These are phyloP conservation scores for Hericium alpestre DNA, from an alignment of 768 basidiomycete species.

Conservation along the genomic window DNA sequence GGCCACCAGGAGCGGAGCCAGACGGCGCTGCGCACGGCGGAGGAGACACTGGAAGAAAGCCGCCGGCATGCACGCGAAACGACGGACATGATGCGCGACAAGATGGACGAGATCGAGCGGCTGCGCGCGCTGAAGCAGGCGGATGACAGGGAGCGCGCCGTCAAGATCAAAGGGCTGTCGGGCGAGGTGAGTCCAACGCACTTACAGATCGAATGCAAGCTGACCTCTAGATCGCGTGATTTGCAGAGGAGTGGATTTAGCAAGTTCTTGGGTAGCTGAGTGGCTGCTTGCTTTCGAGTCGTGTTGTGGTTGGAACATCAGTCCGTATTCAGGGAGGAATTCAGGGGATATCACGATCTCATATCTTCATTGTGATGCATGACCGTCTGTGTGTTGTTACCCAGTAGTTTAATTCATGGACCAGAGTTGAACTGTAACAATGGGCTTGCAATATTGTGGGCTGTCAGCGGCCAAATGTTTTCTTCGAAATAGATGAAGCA, in stretches of 20 bases:
- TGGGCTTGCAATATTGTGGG: too few species aligned
- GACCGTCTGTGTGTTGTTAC: too few species aligned
- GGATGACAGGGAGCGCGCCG: conserved; percentile 35
- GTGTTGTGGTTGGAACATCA: background rate
- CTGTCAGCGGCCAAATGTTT: too few species aligned
- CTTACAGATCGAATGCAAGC: background rate
- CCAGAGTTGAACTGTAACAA: too few species aligned
- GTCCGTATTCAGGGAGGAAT: background rate
- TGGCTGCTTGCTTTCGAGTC: background rate
- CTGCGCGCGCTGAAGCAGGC: conserved; percentile 53
- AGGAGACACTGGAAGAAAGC: conserved; percentile 38
- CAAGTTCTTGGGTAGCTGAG: background rate
- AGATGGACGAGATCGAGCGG: conserved; percentile 64
- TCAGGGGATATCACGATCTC: background rate
- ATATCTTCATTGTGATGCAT: background rate
- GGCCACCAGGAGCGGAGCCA: conserved; percentile 16
- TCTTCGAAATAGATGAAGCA: too few species aligned
- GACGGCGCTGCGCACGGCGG: conserved; percentile 27
- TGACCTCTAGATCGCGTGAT: background rate
- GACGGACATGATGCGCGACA: conserved; percentile 55
- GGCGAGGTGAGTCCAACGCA: conserved; percentile 3
- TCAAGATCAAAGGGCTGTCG: conserved; percentile 6
- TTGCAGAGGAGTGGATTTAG: background rate
- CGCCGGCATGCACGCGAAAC: conserved; percentile 45
- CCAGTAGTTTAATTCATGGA: too few species aligned